Evolutionary conservation across 2,329 filamentous ascomycete genomes (phyloP).

Genomic region (Ophiostoma populinum): DNA sequence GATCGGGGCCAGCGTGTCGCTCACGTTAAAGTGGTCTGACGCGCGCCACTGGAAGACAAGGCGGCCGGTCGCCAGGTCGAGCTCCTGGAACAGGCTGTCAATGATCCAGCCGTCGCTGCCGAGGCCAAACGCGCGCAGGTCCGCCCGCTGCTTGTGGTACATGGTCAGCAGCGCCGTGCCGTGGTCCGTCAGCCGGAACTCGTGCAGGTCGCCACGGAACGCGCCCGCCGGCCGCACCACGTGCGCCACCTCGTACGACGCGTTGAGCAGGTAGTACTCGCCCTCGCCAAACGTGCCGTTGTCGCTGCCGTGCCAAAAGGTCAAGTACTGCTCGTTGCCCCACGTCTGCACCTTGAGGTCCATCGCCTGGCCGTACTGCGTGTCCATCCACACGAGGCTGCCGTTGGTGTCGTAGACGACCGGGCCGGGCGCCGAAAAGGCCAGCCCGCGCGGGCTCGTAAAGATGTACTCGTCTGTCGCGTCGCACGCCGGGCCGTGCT

Average conservation of each 20-base stretch:
- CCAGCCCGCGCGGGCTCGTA: conserved; percentile 12
- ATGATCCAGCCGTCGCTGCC: conserved; percentile 12
- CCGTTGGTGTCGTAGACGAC: conserved; percentile 38
- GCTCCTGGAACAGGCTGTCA: conserved; percentile 24
- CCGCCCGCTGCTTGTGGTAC: conserved; percentile 29
- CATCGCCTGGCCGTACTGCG: conserved; percentile 15
- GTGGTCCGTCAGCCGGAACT: conserved; percentile 1
- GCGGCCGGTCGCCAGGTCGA: conserved; percentile 30
- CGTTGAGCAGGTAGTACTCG: conserved; percentile 30
- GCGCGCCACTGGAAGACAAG: conserved; percentile 32
- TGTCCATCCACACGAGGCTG: conserved; percentile 33
- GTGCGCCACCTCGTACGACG: conserved; percentile 35
- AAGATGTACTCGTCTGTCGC: conserved; percentile 10
- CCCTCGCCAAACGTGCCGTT: conserved; percentile 9
- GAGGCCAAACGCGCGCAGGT: conserved; percentile 27
- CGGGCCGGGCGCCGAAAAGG: conserved; percentile 25
- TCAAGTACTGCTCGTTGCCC: conserved; percentile 33
- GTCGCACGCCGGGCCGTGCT: conserved; percentile 2
- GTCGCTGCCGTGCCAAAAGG: conserved; percentile 29
- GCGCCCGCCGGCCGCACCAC: conserved; percentile 34
- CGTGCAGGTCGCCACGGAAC: conserved; percentile 25
- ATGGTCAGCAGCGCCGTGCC: conserved; percentile 15
- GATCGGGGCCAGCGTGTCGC: background rate
- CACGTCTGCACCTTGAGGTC: conserved; percentile 19
- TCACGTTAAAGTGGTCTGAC: conserved; percentile 15